Evolutionary conservation across 345 rosid species (phyloP).

Genomic region (Aurinia saxatilis): DNA sequence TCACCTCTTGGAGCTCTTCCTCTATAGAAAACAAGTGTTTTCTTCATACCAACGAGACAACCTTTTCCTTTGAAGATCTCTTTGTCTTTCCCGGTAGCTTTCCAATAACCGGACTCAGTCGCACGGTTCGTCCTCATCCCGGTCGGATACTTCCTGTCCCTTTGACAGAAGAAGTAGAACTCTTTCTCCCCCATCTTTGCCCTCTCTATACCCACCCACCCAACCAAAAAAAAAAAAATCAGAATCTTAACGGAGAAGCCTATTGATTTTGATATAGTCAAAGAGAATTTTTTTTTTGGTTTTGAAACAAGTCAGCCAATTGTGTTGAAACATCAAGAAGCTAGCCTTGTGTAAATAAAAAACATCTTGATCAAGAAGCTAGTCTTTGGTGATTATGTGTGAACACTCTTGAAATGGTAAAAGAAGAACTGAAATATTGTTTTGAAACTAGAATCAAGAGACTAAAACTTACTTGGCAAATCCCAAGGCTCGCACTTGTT

Average conservation of each 20-base stretch:
- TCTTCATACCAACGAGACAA: constrained; percentile 92
- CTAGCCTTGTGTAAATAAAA: background rate
- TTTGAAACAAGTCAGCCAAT: background rate
- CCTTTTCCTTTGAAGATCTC: constrained; percentile 58
- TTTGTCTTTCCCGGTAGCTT: constrained; percentile 94
- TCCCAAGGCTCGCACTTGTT: constrained; percentile 99
- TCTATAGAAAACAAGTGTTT: constrained; percentile 90
- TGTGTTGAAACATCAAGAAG: background rate
- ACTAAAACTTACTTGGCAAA: constrained; percentile 61
- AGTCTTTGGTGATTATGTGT: too few species aligned
- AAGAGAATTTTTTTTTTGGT: background rate
- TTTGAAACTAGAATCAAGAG: background rate
- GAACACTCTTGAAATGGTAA: constrained; percentile 15
- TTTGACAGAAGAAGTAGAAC: constrained; percentile 90
- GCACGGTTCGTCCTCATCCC: constrained; percentile 98
- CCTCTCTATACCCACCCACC: constrained; percentile 36
- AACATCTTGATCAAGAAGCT: constrained; percentile 19
- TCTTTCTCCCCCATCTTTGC: constrained; percentile 98
- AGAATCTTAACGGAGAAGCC: constrained; percentile 1
- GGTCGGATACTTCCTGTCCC: constrained; percentile 88
- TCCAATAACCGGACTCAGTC: constrained; percentile 91
- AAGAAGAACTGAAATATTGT: background rate
- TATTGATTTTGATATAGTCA: constrained; percentile 6
- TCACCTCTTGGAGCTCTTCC: constrained; percentile 98
- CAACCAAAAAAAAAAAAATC: background rate